phyloP scores from a whole-genome alignment of 2,329 filamentous ascomycete genomes.

The Cytospora chrysosperma region DNA sequence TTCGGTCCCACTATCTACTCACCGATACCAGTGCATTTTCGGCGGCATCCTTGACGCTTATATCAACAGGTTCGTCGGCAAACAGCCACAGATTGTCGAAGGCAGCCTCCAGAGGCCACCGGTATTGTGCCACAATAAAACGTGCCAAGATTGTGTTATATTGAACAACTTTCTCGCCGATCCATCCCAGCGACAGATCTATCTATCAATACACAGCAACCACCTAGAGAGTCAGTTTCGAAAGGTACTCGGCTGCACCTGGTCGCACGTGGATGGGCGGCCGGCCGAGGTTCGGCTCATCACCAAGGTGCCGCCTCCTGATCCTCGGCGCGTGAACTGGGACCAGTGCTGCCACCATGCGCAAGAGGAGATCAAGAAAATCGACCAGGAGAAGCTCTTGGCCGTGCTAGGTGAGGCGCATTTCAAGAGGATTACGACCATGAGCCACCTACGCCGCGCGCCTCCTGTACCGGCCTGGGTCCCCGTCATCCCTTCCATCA shows the following conservation, averaged over 20 bases:
- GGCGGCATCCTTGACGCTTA: background rate
- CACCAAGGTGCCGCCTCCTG: background rate
- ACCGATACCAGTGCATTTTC: background rate
- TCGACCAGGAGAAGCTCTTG: background rate
- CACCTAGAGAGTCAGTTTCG: background rate
- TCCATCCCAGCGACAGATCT: background rate
- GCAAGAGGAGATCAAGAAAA: background rate
- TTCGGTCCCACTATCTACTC: background rate
- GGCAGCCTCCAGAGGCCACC: background rate
- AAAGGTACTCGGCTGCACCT: background rate
- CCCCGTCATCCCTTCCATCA: background rate
- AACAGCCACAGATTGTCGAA: background rate
- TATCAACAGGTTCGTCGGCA: background rate
- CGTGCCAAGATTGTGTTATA: background rate
- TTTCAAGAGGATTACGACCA: background rate
- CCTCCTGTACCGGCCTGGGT: background rate
- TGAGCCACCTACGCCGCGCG: background rate
- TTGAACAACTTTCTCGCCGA: background rate
- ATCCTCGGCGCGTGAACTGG: background rate
- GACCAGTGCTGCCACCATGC: background rate
- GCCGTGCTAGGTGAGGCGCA: background rate
- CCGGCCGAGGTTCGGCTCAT: background rate
- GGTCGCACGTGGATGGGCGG: background rate
- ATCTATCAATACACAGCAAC: background rate
- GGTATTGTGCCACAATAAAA: background rate